These are phyloP conservation scores for Seiridium unicorne DNA, from an alignment of 2,329 filamentous ascomycete species.

Conservation along the genomic window DNA sequence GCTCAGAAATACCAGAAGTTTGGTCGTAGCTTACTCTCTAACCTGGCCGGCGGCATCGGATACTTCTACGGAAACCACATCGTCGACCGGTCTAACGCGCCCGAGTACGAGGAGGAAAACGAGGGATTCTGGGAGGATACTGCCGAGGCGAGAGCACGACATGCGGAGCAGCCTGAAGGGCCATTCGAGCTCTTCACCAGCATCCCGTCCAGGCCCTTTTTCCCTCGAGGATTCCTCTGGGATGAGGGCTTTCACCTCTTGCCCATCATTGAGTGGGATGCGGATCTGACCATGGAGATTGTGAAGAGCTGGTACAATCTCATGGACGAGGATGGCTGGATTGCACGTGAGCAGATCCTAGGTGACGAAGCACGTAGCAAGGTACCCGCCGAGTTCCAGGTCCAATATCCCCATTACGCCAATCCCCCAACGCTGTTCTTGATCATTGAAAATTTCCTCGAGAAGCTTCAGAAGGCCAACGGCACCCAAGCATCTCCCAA, in stretches of 20 bases:
- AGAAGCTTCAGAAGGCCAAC: constrained; percentile 65
- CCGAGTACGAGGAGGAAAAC: constrained; percentile 91
- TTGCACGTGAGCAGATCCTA: constrained; percentile 92
- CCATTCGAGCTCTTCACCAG: constrained; percentile 88
- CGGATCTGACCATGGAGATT: constrained; percentile 82
- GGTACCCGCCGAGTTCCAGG: constrained; percentile 88
- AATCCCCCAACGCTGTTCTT: constrained; percentile 96
- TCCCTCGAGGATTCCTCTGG: constrained; percentile 95
- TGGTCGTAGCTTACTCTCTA: constrained; percentile 88
- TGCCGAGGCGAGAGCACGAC: constrained; percentile 71
- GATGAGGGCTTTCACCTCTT: constrained; percentile 96
- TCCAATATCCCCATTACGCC: constrained; percentile 95
- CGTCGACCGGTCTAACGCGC: constrained; percentile 86
- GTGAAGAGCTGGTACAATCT: constrained; percentile 94
- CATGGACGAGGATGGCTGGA: constrained; percentile 98
- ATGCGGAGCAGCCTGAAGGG: constrained; percentile 69
- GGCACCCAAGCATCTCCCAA: constrained; percentile 41
- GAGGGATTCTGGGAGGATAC: constrained; percentile 96
- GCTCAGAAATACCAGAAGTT: constrained; percentile 73
- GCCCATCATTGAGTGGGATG: constrained; percentile 90
- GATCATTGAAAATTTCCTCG: constrained; percentile 79
- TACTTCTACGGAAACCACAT: constrained; percentile 90
- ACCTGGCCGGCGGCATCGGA: constrained; percentile 88
- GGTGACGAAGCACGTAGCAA: constrained; percentile 91
- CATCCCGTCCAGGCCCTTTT: constrained; percentile 91